A percentile compares a stretch with the other conserved stretches of the same genome.
These are phyloP conservation scores for Populus pruinosa DNA, from an alignment of 345 rosid genomes.

Conservation along the genomic window DNA sequence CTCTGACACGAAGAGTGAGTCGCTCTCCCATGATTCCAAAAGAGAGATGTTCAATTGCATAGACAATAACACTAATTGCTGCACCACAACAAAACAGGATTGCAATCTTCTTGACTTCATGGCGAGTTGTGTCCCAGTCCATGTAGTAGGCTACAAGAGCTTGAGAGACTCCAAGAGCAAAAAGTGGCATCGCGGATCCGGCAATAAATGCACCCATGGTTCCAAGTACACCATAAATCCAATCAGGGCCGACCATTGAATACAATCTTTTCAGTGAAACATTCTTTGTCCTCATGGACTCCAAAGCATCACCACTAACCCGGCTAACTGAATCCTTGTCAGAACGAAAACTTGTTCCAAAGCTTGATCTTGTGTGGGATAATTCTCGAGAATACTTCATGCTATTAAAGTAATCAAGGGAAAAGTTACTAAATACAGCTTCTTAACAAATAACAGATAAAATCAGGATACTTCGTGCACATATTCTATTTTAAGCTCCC, in stretches of 20 bases:
- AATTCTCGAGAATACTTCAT: slow-evolving; percentile 57
- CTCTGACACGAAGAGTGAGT: slow-evolving; percentile 86
- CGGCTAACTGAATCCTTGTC: slow-evolving; percentile 70
- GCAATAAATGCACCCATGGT: slow-evolving; percentile 65
- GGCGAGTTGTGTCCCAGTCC: slow-evolving; percentile 70
- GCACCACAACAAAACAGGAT: slow-evolving; percentile 69
- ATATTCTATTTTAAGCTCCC: not conserved
- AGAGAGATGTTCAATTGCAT: slow-evolving; percentile 61
- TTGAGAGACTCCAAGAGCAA: slow-evolving; percentile 91
- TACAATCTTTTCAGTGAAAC: slow-evolving; percentile 61
- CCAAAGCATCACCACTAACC: slow-evolving; percentile 42
- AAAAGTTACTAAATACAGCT: not conserved
- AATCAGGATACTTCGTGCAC: not conserved
- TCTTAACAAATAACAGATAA: not conserved
- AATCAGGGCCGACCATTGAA: slow-evolving; percentile 81
- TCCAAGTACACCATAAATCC: slow-evolving; percentile 75
- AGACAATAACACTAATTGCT: slow-evolving; percentile 52
- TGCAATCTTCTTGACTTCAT: slow-evolving; percentile 70
- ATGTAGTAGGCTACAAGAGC: slow-evolving; percentile 79
- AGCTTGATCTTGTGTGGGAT: slow-evolving; percentile 62
- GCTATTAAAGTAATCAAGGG: slow-evolving; percentile 26
- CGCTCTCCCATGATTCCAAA: slow-evolving; percentile 94
- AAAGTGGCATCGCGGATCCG: slow-evolving; percentile 94
- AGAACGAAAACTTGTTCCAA: slow-evolving; percentile 68
- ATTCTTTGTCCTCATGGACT: slow-evolving; percentile 30